Evolutionary conservation across 1,284 basidiomycete genomes (phyloP), one percentile per base, ranked within the genome.

Genomic region (Naganishia sp.): DNA sequence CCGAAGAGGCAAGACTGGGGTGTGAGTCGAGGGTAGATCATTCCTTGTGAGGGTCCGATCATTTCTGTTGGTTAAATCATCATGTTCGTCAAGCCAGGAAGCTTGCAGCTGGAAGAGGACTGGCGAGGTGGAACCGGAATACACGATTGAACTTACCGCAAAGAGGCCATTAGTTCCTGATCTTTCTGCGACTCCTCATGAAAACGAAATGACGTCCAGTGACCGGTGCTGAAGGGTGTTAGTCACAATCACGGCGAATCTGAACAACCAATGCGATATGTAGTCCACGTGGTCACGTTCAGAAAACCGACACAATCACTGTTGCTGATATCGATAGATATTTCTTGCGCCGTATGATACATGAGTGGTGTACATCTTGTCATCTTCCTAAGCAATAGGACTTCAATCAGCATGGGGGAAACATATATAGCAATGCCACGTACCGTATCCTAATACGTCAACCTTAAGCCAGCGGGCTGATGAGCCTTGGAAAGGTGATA

Each of bases 401-500:
- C 2, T 21, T 3, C 7, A 6, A 41, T 54, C 7, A 54, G 50
- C n/a, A 52, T n/a, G 1, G 2, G 17, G 25, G 10, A 49, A 6
- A 3, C 21, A 21, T 3, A 56, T 18, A 15, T 18, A 28, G 13
- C 21, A 28, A 56, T 10, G 5, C 2, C 23, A 57, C 57, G 10
- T 49, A 60, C 57, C n/a, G 32, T 35, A 39, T 49, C 45, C 31
- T 23, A n/a, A 25, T 46, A 18, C 57, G 9, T 42, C 18, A 15
- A 21, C 32, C 23, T 50, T 41, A 67, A 52, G 66, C 66, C 21
- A 67, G 60, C 47, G 66, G 66, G 60, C 66, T 67, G 66, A 67
- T 67, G 13, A 67, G 54, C 66, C 66, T 67, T 39, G 50, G 18
- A 13, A 51, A 35, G 13, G 21, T 60, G 18, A 46, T 23, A 25